phyloP scores from a whole-genome alignment of 2,329 filamentous ascomycete genomes.

The Cladosporium sp. region DNA sequence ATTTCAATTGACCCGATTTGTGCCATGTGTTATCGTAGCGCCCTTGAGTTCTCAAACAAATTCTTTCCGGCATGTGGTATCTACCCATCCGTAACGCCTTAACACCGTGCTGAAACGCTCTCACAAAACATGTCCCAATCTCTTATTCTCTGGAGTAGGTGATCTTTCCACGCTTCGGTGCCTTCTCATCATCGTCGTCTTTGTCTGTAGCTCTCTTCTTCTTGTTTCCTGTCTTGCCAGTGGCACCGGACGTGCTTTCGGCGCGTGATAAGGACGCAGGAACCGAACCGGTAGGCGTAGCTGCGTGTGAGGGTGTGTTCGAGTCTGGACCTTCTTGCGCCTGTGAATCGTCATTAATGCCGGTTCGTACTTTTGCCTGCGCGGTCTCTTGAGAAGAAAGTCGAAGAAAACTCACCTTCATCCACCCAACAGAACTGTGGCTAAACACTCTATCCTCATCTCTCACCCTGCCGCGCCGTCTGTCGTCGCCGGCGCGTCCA shows the following conservation, averaged over 20 bases:
- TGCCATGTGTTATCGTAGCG: too few species aligned
- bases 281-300: constrained; percentile 45
- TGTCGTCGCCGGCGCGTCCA: constrained; percentile 50
- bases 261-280: constrained; percentile 40
- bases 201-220: constrained; percentile 43
- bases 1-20: too few species aligned
- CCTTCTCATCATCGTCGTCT: constrained; percentile 44
- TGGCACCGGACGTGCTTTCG: constrained; percentile 34
- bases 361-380: not conserved
- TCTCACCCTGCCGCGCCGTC: constrained; percentile 58
- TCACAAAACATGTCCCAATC: not conserved
- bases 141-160: constrained; percentile 46
- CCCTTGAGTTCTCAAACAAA: too few species aligned
- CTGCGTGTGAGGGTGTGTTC: constrained; percentile 43
- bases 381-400: not conserved
- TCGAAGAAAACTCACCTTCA: constrained; percentile 25
- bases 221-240: constrained; percentile 38
- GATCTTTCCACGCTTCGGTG: constrained; percentile 46
- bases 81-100: constrained; percentile 5
- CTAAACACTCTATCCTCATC: constrained; percentile 71
- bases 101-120: constrained; percentile 14
- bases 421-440: constrained; percentile 32
- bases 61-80: too few species aligned
- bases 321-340: constrained; percentile 30
- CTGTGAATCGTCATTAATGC: constrained; percentile 14